Base-by-base conservation (phyloP, 495 filamentous ascomycete species). In the Lasiosphaeria ovina region DNA sequence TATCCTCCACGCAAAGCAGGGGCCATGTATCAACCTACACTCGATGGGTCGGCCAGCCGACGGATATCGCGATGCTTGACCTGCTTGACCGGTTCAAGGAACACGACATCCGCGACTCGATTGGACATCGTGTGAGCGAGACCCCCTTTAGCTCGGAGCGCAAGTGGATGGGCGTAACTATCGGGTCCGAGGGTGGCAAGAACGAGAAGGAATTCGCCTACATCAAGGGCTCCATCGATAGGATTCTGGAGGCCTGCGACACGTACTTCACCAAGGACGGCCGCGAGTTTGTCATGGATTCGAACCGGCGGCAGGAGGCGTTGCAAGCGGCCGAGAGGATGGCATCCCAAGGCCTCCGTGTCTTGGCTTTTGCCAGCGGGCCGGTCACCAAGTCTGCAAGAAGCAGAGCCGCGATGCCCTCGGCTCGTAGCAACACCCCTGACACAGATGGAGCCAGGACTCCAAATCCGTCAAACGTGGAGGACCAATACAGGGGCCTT, bases 141-240 rank as follows among this genome's bases (percentile, higher is more conserved):
- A 92, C 89, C 2, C 93, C 94, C 0, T 99, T 99, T 69, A 97
- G 92, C 68, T 98, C 94, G 1, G 93, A 97, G 66, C 85, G 92
- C 51, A 99, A 97, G 74, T 99, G 94, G 93, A 99, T 98, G 94
- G 94, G 94, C 38, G 92, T 96, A 12, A 85, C 90, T 3, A 91
- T 96, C 63, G 86, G 87, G 35, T 80, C 77, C 3, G 81, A 82
- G 58, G 72, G 83, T 5, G 76, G 70, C 17, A 79, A 72, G 58
- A 72, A 64, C 52, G 78, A 81, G 33, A 83, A 79, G 66, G 87
- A 93, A 65, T 83, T 89, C 58, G 93, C 89, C 11, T 97, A 98
- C 65, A 89, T 97, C 70, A 99, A 99, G 70, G 94, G 94, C 48
- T 92, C 94, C 55, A 80, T 98, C 40, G 94, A 99, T 70, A 88